Evolutionary conservation across 2,329 filamentous ascomycete species (phyloP).

Genomic region (Rhexocercosporidium sp.): DNA sequence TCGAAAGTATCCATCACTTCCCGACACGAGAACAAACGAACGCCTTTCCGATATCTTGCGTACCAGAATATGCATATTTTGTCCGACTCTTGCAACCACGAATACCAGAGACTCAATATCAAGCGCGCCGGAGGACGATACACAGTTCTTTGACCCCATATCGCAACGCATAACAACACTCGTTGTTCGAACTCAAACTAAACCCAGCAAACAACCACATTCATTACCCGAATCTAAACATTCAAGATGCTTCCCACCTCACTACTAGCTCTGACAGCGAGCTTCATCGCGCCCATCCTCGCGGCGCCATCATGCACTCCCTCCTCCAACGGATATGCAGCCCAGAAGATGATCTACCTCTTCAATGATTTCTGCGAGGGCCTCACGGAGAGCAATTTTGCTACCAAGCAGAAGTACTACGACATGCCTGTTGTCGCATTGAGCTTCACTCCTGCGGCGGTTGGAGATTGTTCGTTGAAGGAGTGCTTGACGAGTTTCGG

Average conservation of each 20-base stretch:
- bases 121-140: neutral
- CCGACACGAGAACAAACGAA: neutral
- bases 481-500: conserved; percentile 15
- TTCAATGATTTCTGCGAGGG: conserved; percentile 19
- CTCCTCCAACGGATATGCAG: conserved; percentile 6
- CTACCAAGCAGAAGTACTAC: conserved; percentile 12
- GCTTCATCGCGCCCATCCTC: conserved; percentile 11
- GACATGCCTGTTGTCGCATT: conserved; percentile 15
- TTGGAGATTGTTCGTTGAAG: conserved; percentile 11
- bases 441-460: neutral
- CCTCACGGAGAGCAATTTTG: conserved; percentile 4
- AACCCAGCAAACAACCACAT: neutral
- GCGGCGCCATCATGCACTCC: conserved; percentile 4
- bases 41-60: neutral
- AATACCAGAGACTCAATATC: conserved; percentile 3
- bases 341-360: conserved; percentile 17
- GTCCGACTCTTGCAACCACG: neutral
- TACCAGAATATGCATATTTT: conserved; percentile 16
- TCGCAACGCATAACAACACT: neutral
- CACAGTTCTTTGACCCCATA: conserved; percentile 1
- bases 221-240: neutral
- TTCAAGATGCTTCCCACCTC: conserved; percentile 16
- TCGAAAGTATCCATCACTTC: neutral
- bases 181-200: neutral
- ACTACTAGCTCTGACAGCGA: conserved; percentile 17